Evolutionary conservation across 1,284 basidiomycete genomes (phyloP), one percentile per base, ranked within the genome.

Genomic region (Grifola frondosa): DNA sequence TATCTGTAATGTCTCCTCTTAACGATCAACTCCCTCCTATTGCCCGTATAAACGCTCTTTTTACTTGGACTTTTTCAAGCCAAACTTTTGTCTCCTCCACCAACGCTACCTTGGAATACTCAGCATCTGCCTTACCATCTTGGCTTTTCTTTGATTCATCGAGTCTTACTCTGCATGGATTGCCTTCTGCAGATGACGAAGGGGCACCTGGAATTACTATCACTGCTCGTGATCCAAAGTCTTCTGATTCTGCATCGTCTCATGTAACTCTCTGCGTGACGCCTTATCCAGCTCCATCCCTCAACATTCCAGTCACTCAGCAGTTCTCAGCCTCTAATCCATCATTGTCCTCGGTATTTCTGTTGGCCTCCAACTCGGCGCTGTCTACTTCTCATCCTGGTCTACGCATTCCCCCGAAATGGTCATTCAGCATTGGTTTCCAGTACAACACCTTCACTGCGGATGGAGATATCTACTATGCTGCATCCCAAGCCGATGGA

Each of bases 361-460:
- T 76, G 34, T 60, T 88, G 22, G 67, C 73, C 6, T 64, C 69
- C 2, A 68, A 70, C 32, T 87, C 86, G 16, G 78, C 80, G 13
- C 64, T 89, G 31, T 54, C 59, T 15, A 71, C 73, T 12, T 54
- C 62, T 13, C 73, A 73, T 37, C 87, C 88, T 17, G 74, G 80
- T 11, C 63, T 97, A 42, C 75, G 91, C 32, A 77, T 96, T 8
- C 93, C 91, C 1, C 78, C 80, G 2, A 69, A 73, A 22, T 97
- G 93, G 92, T 92, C 90, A 0, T 97, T 96, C 67, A 93, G 90
- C 56, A 76, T 97, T 44, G 95, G 94, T 9, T 83, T 97, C 56
- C 69, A 81, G 30, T 73, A 78, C 47, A 70, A 78, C 37, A 93
- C 89, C 2, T 89, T 85, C 61, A 58, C 59, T 15, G 68, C 75